Percentiles rank a stretch among this genome's conserved stretches.
These are phyloP conservation scores for Aspergillus neoniger DNA, from an alignment of 2,329 filamentous ascomycete genomes.

Conservation along the genomic window DNA sequence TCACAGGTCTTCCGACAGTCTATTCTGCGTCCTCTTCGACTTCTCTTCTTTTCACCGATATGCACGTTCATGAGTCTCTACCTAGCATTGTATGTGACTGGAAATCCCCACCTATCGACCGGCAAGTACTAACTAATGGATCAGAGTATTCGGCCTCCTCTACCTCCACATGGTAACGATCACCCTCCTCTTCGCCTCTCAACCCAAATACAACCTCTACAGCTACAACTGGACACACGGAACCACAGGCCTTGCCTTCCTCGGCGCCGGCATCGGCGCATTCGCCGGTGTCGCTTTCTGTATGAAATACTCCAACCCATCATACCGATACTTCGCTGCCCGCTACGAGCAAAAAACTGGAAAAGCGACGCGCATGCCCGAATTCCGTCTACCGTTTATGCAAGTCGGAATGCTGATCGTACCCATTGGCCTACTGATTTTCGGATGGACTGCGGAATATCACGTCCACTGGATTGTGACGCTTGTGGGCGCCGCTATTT, in stretches of 20 bases:
- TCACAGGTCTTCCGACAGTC: neutral
- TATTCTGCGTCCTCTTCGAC: neutral
- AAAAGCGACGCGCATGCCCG: neutral
- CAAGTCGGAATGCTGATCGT: neutral
- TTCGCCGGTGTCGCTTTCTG: neutral
- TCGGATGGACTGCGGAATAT: neutral
- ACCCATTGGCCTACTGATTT: neutral
- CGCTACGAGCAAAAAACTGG: neutral
- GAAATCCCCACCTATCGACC: too few species aligned
- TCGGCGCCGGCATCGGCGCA: neutral
- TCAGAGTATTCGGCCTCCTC: neutral
- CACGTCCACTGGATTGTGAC: neutral
- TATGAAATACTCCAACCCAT: neutral
- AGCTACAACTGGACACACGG: neutral
- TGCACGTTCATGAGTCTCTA: neutral
- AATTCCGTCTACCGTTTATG: neutral
- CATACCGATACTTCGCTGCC: neutral
- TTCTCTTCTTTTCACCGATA: neutral
- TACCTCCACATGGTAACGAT: neutral
- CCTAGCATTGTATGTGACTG: neutral
- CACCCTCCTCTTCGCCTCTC: neutral
- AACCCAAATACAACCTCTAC: neutral
- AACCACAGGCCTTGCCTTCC: neutral
- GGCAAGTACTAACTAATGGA: neutral
- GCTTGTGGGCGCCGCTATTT: neutral